These are phyloP conservation scores for Trichocladium antarcticum DNA, from an alignment of 495 filamentous ascomycete species.

Conservation along the genomic window DNA sequence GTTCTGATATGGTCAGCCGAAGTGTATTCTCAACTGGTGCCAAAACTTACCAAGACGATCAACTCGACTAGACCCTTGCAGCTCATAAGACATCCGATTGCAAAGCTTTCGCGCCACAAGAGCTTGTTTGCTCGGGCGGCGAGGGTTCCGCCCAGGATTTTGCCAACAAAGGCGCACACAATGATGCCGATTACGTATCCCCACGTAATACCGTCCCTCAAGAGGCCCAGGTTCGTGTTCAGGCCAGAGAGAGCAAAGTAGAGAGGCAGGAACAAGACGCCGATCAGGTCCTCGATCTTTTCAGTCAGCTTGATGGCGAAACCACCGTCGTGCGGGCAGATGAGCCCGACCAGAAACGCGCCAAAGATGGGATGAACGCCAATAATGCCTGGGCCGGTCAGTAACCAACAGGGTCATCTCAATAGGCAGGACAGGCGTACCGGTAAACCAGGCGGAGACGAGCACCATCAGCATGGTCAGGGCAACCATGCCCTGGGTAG, in stretches of 20 bases:
- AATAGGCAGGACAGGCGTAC: conserved; percentile 18
- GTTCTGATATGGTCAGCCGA: conserved; percentile 49
- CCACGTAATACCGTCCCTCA: conserved; percentile 79
- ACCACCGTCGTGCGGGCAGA: conserved; percentile 88
- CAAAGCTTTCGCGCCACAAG: conserved; percentile 85
- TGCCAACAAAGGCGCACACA: conserved; percentile 71
- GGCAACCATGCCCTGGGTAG: conserved; percentile 74
- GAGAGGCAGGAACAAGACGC: conserved; percentile 79
- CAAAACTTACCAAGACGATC: conserved; percentile 72
- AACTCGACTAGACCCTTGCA: conserved; percentile 95
- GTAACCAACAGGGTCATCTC: background rate
- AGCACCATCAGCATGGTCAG: conserved; percentile 72
- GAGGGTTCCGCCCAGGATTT: conserved; percentile 74
- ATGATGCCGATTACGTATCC: conserved; percentile 83
- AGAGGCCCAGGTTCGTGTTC: conserved; percentile 75
- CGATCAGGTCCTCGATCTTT: conserved; percentile 89
- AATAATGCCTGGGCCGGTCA: conserved; percentile 50
- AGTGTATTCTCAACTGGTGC: background rate
- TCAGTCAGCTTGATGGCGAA: conserved; percentile 93
- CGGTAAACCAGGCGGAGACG: conserved; percentile 87
- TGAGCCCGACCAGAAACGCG: conserved; percentile 73
- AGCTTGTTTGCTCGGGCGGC: conserved; percentile 69
- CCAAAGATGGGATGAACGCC: conserved; percentile 85
- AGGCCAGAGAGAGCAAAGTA: conserved; percentile 93
- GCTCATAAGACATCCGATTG: conserved; percentile 90